Conservation (phyloP, 1,284 basidiomycete genomes). For the Mycena citricolor region DNA sequence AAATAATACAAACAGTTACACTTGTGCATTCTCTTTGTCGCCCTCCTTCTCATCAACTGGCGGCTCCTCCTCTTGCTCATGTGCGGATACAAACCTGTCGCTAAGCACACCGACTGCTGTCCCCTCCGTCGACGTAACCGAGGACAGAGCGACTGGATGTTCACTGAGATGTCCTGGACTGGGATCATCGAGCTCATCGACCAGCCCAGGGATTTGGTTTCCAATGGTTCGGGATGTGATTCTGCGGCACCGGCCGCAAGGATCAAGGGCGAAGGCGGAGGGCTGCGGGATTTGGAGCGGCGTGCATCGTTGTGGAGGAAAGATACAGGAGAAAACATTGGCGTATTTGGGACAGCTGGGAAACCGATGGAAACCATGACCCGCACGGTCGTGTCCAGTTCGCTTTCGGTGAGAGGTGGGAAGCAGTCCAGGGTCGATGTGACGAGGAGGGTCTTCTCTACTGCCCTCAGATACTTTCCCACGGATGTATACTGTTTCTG, state of each 20-base stretch:
- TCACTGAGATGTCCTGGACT: constrained; percentile 79
- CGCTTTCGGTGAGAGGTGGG: constrained; percentile 49
- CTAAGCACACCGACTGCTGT: constrained; percentile 47
- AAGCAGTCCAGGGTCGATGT: constrained; percentile 79
- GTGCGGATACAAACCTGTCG: constrained; percentile 63
- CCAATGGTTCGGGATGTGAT: constrained; percentile 35
- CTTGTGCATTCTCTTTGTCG: constrained; percentile 59
- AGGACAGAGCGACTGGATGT: constrained; percentile 65
- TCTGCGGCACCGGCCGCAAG: constrained; percentile 40
- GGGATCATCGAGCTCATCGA: constrained; percentile 82
- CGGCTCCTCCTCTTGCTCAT: constrained; percentile 33
- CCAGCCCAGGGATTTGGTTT: constrained; percentile 60
- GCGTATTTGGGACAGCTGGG: constrained; percentile 63
- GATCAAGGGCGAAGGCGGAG: constrained; percentile 69
- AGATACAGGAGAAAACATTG: constrained; percentile 81
- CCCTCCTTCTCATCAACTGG: constrained; percentile 45
- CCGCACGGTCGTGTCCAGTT: constrained; percentile 40
- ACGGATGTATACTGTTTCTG: constrained; percentile 72
- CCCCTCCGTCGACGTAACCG: constrained; percentile 55
- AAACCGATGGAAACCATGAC: constrained; percentile 43
- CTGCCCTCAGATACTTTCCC: constrained; percentile 89
- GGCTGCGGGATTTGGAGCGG: constrained; percentile 71
- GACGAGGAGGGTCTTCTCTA: constrained; percentile 84
- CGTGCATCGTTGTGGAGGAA: constrained; percentile 79
- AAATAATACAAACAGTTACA: constrained; percentile 25